Evolutionary conservation across 75 land plant species (phyloP), one percentile per base, ranked within the genome.

Genomic region (Pinus tabuliformis): DNA sequence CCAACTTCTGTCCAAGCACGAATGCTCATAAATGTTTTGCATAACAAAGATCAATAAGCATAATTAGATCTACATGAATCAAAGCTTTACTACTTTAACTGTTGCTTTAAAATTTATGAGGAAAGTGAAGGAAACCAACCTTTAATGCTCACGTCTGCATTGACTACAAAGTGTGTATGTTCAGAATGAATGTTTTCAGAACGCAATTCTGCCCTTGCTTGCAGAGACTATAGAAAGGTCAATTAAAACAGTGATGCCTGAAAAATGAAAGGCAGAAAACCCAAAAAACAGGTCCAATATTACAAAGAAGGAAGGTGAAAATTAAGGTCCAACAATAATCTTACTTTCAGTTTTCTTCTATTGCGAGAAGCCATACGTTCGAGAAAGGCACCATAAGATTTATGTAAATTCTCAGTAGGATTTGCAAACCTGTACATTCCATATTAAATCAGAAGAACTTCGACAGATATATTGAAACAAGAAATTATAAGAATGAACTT

Each of bases 381-480:
- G 84, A 91, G 85, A 61, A 86, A 91, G 63, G 87, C 80, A 58
- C 83, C 89, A 81, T 81, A 89, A 8, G 90, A 82, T 73, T 84
- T 87, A 20, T 86, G 89, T 80, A 91, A 76, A 74, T 83, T 89
- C 74, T 77, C 82, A 37, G 57, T 57, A 28, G 93, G 91, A 77
- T 89, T 86, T 62, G 93, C 93, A 75, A 91, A 80, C 20, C 93
- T 91, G 78, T 66, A 49, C 59, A 56, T 56, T 20, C 14, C 64
- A 62, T 24, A 28, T 62, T 24, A 9, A 62, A 62, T 28, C 36
- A 49, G 11, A 49, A 24, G 64, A 28, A n/a, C 13, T 62, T 62
- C 26, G 14, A 62, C 28, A 62, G 64, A 62, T 68, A 42, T 45
- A 20, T 6, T 49, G 12, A 68, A 68, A 42, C 8, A n/a, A 68